Evolutionary conservation across 257 asterid species (phyloP).

Genomic region (Lycium ferocissimum): DNA sequence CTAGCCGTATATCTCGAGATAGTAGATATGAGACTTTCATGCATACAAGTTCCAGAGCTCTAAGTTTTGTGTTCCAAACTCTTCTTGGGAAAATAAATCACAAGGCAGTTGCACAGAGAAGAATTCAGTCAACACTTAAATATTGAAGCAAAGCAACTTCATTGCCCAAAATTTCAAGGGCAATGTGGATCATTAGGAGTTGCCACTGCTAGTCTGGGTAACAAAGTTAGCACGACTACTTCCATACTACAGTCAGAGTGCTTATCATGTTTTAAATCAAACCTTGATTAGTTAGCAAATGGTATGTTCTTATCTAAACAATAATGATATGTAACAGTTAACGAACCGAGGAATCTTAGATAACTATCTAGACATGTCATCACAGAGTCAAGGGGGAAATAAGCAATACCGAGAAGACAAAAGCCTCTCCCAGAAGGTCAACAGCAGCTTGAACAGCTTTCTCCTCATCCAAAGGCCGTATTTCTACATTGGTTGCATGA

Average conservation of each 20-base stretch:
- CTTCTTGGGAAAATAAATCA: neutral
- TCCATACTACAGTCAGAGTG: neutral
- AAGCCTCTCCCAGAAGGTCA: constrained; percentile 87
- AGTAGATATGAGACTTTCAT: neutral
- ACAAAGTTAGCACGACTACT: neutral
- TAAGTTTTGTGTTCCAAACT: neutral
- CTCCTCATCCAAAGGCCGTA: constrained; percentile 93
- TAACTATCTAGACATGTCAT: constrained; percentile 16
- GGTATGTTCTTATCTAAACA: neutral
- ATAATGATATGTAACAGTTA: neutral
- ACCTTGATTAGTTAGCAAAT: neutral
- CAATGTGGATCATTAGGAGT: neutral
- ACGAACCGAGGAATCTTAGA: neutral
- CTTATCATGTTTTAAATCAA: neutral
- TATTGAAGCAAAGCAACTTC: constrained; percentile 12
- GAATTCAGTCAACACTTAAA: neutral
- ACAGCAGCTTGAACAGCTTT: constrained; percentile 97
- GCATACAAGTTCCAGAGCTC: neutral
- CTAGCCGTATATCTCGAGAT: neutral
- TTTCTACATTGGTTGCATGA: constrained; percentile 93
- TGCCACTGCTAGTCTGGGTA: constrained; percentile 8
- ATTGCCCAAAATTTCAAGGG: constrained; percentile 2
- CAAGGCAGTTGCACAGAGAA: constrained; percentile 12
- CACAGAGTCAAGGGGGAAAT: constrained; percentile 33
- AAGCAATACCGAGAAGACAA: constrained; percentile 76